Evolutionary conservation across 2,329 filamentous ascomycete genomes (phyloP).

Genomic region (Cucurbitaria berberidis): DNA sequence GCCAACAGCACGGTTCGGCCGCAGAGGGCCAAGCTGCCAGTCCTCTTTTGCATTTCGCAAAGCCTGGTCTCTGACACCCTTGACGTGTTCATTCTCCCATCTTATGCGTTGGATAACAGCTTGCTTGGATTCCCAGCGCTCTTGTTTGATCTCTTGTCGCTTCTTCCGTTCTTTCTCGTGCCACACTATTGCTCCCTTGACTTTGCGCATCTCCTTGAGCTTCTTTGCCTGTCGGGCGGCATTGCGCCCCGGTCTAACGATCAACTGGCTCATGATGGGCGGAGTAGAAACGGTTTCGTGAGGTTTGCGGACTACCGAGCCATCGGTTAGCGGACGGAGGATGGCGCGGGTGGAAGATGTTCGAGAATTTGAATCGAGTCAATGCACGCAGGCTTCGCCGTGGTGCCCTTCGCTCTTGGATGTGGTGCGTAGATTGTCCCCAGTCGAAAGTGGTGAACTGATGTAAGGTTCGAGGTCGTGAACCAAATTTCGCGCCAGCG

Average conservation of each 20-base stretch:
- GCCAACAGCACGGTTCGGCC: slow-evolving; percentile 76
- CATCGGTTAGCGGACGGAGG: slow-evolving; percentile 20
- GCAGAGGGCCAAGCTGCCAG: slow-evolving; percentile 77
- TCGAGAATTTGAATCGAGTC: neutral
- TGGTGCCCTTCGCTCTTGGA: neutral
- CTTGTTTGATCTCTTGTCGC: slow-evolving; percentile 28
- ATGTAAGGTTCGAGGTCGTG: slow-evolving; percentile 6
- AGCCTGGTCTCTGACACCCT: slow-evolving; percentile 52
- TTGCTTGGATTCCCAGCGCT: slow-evolving; percentile 41
- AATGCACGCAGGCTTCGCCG: neutral
- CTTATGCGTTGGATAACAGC: slow-evolving; percentile 22
- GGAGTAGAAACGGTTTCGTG: slow-evolving; percentile 58
- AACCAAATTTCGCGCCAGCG: slow-evolving; percentile 24
- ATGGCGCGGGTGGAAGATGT: neutral
- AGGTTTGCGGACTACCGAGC: slow-evolving; percentile 34
- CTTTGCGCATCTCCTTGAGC: slow-evolving; percentile 49
- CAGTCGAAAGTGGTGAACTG: slow-evolving; percentile 8
- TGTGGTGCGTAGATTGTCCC: slow-evolving; percentile 1
- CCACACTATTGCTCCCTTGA: slow-evolving; percentile 47
- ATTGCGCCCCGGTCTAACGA: slow-evolving; percentile 30
- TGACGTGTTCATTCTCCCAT: slow-evolving; percentile 34
- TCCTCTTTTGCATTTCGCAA: slow-evolving; percentile 71
- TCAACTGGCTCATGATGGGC: slow-evolving; percentile 47
- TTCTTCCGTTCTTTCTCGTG: slow-evolving; percentile 36
- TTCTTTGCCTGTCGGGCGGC: slow-evolving; percentile 39